These are phyloP conservation scores for Candida endomychidarum DNA, from an alignment of 805 yeast genomes.

Conservation along the genomic window DNA sequence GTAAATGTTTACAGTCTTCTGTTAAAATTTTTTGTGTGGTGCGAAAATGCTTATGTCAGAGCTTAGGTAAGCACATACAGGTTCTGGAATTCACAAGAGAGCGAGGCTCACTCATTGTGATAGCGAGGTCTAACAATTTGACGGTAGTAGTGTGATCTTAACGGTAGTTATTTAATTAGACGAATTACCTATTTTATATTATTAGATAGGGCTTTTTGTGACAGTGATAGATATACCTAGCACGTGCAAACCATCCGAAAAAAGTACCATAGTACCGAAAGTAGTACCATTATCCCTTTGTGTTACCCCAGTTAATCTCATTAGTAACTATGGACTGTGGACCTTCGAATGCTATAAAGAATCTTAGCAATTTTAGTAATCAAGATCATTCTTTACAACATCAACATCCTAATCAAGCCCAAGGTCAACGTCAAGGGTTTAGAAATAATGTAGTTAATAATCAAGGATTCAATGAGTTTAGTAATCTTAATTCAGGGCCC, in stretches of 20 bases:
- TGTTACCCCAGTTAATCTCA: too few relatives aligned
- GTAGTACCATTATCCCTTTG: too few relatives aligned
- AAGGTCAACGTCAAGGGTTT: conserved; percentile 12
- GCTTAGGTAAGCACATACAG: conserved; percentile 3
- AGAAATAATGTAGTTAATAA: conserved; percentile 36
- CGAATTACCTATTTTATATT: too few relatives aligned
- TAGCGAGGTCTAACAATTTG: background rate
- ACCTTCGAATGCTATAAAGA: conserved; percentile 40
- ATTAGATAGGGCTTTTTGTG: too few relatives aligned
- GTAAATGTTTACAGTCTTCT: conserved; percentile 6
- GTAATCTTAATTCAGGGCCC: conserved; percentile 7
- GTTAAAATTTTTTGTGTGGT: conserved; percentile 5
- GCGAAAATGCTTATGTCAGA: too few relatives aligned
- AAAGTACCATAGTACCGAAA: too few relatives aligned
- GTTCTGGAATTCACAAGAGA: conserved; percentile 4
- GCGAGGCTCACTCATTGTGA: too few relatives aligned
- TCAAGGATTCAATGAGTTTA: conserved; percentile 38
- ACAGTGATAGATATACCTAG: too few relatives aligned
- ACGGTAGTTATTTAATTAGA: too few relatives aligned
- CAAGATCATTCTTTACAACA: conserved; percentile 41
- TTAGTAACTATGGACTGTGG: conserved; percentile 51
- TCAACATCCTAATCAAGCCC: conserved; percentile 5
- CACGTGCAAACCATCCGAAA: too few relatives aligned
- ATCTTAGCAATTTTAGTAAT: conserved; percentile 41
- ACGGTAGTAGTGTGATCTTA: too few relatives aligned